phyloP scores from a whole-genome alignment of 495 filamentous ascomycete genomes.

The Penicillium lagena region DNA sequence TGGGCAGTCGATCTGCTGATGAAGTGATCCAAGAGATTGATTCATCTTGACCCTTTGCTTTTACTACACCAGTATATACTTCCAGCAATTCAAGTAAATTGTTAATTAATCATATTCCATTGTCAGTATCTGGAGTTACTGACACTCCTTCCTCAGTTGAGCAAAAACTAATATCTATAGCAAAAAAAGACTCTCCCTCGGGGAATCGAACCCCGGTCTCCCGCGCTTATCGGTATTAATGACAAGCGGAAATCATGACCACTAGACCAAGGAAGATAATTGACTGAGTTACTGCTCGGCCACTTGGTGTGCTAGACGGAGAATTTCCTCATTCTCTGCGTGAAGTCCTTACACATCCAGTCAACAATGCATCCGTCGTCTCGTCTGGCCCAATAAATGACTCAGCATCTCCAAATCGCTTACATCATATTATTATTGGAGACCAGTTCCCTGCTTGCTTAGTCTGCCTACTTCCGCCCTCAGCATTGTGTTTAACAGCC shows the following conservation, averaged over 20 bases:
- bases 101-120: no score
- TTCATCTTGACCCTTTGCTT: no score
- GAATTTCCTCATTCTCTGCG: neutral
- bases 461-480: neutral
- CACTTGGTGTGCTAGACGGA: constrained; percentile 11
- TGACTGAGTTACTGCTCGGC: constrained; percentile 23
- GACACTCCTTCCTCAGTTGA: no score
- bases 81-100: no score
- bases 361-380: constrained; percentile 1
- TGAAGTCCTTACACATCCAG: neutral
- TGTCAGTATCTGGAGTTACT: no score
- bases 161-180: neutral
- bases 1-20: constrained; percentile 84
- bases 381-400: neutral
- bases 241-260: constrained; percentile 53
- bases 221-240: constrained; percentile 33
- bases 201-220: constrained; percentile 52
- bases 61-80: no score
- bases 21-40: constrained; percentile 27
- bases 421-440: constrained; percentile 3
- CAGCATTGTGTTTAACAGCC: no score
- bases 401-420: constrained; percentile 5
- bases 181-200: constrained; percentile 26
- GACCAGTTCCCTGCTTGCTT: constrained; percentile 1
- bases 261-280: constrained; percentile 38